Evolutionary conservation across 108 stramenopile genomes (phyloP).

Genomic region (Fragilaria radians): DNA sequence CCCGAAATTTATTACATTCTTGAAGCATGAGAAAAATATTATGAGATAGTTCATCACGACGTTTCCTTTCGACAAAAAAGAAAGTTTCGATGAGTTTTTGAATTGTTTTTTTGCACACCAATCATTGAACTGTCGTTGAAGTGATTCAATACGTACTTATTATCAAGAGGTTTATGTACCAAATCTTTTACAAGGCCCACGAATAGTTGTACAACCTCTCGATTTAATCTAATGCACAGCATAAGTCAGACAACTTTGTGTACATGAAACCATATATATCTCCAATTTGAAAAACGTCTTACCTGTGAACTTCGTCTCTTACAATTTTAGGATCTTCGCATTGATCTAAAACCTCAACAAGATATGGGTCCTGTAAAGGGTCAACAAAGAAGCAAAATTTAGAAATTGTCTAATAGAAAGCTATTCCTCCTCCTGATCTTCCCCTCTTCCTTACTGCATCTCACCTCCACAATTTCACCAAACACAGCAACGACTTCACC

Average conservation of each 20-base stretch:
- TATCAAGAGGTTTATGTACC: slow-evolving; percentile 74
- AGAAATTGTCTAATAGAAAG: too few relatives aligned
- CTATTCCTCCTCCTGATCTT: background rate
- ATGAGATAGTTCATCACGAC: slow-evolving; percentile 73
- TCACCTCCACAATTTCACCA: slow-evolving; percentile 76
- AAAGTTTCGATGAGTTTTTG: background rate
- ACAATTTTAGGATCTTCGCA: slow-evolving; percentile 66
- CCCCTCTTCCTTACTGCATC: too few relatives aligned
- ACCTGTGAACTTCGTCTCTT: slow-evolving; percentile 65
- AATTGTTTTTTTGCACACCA: background rate
- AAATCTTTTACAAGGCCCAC: slow-evolving; percentile 56
- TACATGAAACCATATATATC: background rate
- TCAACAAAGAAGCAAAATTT: background rate
- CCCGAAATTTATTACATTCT: slow-evolving; percentile 87
- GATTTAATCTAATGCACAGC: slow-evolving; percentile 42
- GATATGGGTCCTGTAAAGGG: slow-evolving; percentile 41
- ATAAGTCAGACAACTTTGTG: background rate
- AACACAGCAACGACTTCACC: slow-evolving; percentile 76
- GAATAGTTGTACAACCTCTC: slow-evolving; percentile 55
- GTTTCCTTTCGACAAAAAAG: slow-evolving; percentile 27
- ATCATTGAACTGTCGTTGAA: background rate
- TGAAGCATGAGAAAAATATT: slow-evolving; percentile 81
- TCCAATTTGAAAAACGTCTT: background rate
- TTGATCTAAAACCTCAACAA: slow-evolving; percentile 45
- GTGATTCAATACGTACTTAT: slow-evolving; percentile 46